Percentiles rank a stretch among this genome's conserved stretches.
phyloP scores from a whole-genome alignment of 2,329 filamentous ascomycete species.

The Laburnicola sp. region DNA sequence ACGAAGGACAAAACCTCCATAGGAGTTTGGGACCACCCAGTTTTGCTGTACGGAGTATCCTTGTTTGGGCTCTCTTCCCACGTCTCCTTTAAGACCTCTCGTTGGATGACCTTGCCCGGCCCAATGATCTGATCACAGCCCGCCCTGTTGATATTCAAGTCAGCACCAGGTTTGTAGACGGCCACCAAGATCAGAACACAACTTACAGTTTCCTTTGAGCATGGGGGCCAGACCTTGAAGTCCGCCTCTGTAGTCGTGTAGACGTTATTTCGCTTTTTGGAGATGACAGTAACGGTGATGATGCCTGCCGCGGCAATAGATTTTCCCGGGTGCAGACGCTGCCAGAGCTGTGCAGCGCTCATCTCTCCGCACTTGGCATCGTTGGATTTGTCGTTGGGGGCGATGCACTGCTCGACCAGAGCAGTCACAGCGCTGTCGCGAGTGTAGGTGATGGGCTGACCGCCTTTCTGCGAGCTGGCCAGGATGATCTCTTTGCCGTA shows the following conservation, averaged over 20 bases:
- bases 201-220: background rate
- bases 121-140: conserved; percentile 1
- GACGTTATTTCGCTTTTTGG: no score
- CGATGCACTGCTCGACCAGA: background rate
- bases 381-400: background rate
- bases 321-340: background rate
- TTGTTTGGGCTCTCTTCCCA: background rate
- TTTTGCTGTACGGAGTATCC: background rate
- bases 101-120: background rate
- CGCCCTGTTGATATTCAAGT: background rate
- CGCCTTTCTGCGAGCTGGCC: background rate
- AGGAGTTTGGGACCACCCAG: background rate
- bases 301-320: background rate
- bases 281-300: conserved; percentile 1
- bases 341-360: conserved; percentile 2
- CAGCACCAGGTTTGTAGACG: background rate
- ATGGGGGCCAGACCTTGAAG: background rate
- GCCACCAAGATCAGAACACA: background rate
- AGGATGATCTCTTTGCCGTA: background rate
- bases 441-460: background rate
- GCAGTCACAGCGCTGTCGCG: background rate
- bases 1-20: background rate
- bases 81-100: background rate
- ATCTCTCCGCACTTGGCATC: conserved; percentile 6
- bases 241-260: background rate